phyloP scores from a whole-genome alignment of 2,329 filamentous ascomycete genomes.

The Albophoma yamanashiensis region DNA sequence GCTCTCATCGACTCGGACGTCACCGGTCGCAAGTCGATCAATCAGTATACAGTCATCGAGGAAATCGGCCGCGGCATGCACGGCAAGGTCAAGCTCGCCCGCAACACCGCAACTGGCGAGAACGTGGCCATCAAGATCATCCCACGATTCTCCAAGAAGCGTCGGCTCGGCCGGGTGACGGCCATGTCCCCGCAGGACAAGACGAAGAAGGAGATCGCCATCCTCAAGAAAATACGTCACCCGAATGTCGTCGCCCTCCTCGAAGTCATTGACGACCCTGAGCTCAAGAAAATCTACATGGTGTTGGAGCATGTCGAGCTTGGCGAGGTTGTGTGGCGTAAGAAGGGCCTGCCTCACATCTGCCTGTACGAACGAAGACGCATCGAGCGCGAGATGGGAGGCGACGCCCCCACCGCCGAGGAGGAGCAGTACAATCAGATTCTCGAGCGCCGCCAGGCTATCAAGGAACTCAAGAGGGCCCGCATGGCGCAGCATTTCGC shows the following conservation, averaged over 20 bases:
- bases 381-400: constrained; percentile 60
- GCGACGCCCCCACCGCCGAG: constrained; percentile 46
- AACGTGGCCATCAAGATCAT: constrained; percentile 98
- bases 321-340: constrained; percentile 90
- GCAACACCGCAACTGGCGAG: constrained; percentile 63
- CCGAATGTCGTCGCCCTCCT: constrained; percentile 93
- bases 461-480: constrained; percentile 47
- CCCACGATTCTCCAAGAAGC: constrained; percentile 85
- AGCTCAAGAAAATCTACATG: constrained; percentile 96
- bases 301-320: constrained; percentile 91
- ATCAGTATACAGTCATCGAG: constrained; percentile 94
- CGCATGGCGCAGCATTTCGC: constrained; percentile 38
- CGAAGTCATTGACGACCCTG: constrained; percentile 95
- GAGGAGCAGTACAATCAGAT: constrained; percentile 51
- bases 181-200: constrained; percentile 59
- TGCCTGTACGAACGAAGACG: constrained; percentile 73
- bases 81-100: constrained; percentile 92
- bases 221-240: constrained; percentile 95
- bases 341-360: constrained; percentile 75
- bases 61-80: constrained; percentile 94
- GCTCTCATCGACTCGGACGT: constrained; percentile 84
- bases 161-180: constrained; percentile 76
- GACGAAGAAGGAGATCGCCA: constrained; percentile 92
- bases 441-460: constrained; percentile 45
- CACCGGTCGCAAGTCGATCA: constrained; percentile 88